Evolutionary conservation across 2,329 filamentous ascomycete genomes (phyloP).

Genomic region (Cercospora nicotianae): DNA sequence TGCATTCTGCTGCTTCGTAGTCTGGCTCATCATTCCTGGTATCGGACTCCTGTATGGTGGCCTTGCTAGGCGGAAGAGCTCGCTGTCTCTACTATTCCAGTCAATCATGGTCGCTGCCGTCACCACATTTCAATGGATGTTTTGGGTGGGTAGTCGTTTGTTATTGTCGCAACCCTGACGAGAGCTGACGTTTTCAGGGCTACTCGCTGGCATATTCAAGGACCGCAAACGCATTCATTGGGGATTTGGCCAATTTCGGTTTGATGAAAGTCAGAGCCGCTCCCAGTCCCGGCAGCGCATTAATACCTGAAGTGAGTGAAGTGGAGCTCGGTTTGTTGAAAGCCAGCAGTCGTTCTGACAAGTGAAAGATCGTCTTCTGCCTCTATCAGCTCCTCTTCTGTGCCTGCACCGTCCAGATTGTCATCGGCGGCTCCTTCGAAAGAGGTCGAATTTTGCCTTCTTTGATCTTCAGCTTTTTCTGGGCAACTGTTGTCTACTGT

Average conservation of each 20-base stretch:
- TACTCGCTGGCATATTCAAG: slow-evolving; percentile 64
- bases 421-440: slow-evolving; percentile 64
- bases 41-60: slow-evolving; percentile 66
- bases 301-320: slow-evolving; percentile 55
- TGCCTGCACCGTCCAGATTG: slow-evolving; percentile 62
- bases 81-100: slow-evolving; percentile 63
- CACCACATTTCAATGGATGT: slow-evolving; percentile 62
- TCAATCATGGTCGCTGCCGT: slow-evolving; percentile 59
- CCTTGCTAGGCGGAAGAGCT: slow-evolving; percentile 62
- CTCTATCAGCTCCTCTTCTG: slow-evolving; percentile 67
- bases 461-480: slow-evolving; percentile 63
- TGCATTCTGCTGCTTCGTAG: slow-evolving; percentile 59
- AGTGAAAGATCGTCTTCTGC: slow-evolving; percentile 58
- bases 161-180: not conserved
- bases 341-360: not conserved
- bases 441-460: slow-evolving; percentile 64
- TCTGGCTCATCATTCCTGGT: slow-evolving; percentile 67
- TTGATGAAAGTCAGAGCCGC: slow-evolving; percentile 61
- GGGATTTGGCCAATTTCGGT: slow-evolving; percentile 62
- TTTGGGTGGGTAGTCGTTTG: slow-evolving; percentile 44
- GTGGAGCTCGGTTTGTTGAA: not conserved
- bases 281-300: slow-evolving; percentile 57
- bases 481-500: slow-evolving; percentile 66
- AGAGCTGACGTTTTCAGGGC: slow-evolving; percentile 40
- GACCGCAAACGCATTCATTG: slow-evolving; percentile 62